A percentile compares a stretch with the other conserved stretches of the same genome.
These are phyloP conservation scores for Fraxinus quadrangulata DNA, from an alignment of 257 asterid species.

Conservation along the genomic window DNA sequence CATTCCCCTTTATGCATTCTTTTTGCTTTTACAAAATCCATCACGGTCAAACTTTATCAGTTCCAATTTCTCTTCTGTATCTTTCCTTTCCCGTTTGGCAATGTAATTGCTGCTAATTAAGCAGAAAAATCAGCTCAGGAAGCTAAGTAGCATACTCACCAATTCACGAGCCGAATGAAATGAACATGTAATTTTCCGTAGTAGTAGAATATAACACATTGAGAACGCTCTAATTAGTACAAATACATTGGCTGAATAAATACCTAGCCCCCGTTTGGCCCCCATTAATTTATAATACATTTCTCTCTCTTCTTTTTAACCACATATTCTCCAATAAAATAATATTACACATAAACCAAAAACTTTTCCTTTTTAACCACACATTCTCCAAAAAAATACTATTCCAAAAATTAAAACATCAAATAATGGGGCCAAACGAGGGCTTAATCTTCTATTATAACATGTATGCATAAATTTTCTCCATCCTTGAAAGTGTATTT, in stretches of 20 bases:
- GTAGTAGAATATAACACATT: neutral
- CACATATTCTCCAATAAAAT: too few species aligned
- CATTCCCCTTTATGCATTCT: neutral
- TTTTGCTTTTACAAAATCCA: constrained; percentile 3
- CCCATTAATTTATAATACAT: too few species aligned
- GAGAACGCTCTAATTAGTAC: neutral
- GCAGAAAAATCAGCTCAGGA: neutral
- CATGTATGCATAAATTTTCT: neutral
- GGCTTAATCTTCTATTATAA: neutral
- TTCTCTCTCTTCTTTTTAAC: too few species aligned
- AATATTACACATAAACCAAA: too few species aligned
- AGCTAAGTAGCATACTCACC: neutral
- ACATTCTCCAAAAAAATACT: too few species aligned
- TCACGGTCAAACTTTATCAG: neutral
- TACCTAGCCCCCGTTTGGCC: too few species aligned
- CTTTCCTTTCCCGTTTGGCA: neutral
- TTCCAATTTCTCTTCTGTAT: neutral
- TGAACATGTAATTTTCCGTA: neutral
- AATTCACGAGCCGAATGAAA: neutral
- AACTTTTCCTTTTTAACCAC: too few species aligned
- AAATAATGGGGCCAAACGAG: too few species aligned
- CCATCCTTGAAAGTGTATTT: neutral
- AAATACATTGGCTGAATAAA: neutral
- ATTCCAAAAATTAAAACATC: too few species aligned
- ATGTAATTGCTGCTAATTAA: neutral